Conservation (phyloP, 2,329 filamentous ascomycete species). For the Pyrenophora seminiperda region DNA sequence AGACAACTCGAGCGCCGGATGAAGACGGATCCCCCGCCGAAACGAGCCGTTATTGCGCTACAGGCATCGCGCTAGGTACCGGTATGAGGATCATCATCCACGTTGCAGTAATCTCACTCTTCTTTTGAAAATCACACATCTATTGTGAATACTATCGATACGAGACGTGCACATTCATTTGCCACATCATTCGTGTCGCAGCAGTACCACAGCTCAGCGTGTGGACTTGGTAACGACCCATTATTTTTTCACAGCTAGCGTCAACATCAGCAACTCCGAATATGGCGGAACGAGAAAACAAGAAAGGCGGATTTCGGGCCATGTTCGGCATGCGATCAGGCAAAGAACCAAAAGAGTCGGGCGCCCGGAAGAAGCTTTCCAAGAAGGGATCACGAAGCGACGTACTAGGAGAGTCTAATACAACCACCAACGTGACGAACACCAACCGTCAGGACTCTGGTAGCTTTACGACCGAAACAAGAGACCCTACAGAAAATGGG, state of each 20-base stretch:
- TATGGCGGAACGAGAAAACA: conserved; percentile 27
- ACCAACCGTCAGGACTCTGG: conserved; percentile 30
- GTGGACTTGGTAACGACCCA: not conserved
- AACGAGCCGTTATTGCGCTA: conserved; percentile 19
- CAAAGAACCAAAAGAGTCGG: conserved; percentile 20
- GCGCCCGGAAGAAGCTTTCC: conserved; percentile 28
- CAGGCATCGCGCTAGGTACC: conserved; percentile 9
- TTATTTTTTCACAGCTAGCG: not conserved
- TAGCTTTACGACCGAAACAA: conserved; percentile 29
- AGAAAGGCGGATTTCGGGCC: conserved; percentile 28
- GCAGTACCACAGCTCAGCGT: not conserved
- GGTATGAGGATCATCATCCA: conserved; percentile 22
- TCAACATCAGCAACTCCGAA: not conserved
- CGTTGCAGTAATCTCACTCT: conserved; percentile 10
- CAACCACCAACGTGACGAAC: conserved; percentile 13
- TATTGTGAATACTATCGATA: conserved; percentile 3
- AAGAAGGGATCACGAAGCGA: conserved; percentile 29
- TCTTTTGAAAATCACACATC: conserved; percentile 3
- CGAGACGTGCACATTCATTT: not conserved
- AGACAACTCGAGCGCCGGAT: conserved; percentile 11
- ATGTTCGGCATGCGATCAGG: conserved; percentile 29
- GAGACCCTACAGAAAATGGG: conserved; percentile 12
- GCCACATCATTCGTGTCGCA: not conserved
- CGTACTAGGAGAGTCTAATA: conserved; percentile 17
- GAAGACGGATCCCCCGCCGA: conserved; percentile 19